Evolutionary conservation across 768 basidiomycete genomes (phyloP), one percentile per base, ranked within the genome.

Genomic region (Pleurotus tuoliensis): DNA sequence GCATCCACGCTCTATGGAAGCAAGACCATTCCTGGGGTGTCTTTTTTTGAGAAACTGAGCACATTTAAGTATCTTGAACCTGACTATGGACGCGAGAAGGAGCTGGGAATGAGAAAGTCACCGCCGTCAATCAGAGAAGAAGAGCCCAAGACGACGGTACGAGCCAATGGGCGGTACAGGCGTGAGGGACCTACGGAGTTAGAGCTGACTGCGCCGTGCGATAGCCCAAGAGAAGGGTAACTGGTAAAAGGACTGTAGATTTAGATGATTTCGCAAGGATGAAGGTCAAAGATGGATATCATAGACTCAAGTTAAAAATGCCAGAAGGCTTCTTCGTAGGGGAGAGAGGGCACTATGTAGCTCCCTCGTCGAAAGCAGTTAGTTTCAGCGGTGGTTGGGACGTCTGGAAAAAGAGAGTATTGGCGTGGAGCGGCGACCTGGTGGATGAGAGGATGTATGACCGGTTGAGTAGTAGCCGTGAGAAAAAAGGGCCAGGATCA

Each of bases 151-250:
- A 30, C 11, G 51, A 18, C 51, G 51, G 51, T 39, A 53, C 41
- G n/a, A 40, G 24, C 37, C 15, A 38, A 24, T 53, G 51, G 25
- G 51, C 39, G 51, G 39, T 53, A 53, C 51, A 53, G 25, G 37
- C 51, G 51, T 53, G 39, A 53, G 39, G 20, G 16, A 53, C 41
- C 38, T 37, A 53, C 43, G 51, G 51, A 53, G 51, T 40, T 53
- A 53, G 39, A 53, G 43, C 24, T 41, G n/a, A 5, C 22, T 11
- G 38, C 39, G 39, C 51, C 51, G 51, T 39, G 41, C 51, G 39
- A 41, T 40, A 11, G 22, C 39, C 51, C 51, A 53, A 38, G 39
- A 53, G 37, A 20, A 18, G 51, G 51, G 51, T 53, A 53, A 20
- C 39, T 18, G 41, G 41, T 34, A 34, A 34, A 44, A n/a, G 15